phyloP scores from a whole-genome alignment of 352 stramenopile genomes.

The Pythium phragmiticola region DNA sequence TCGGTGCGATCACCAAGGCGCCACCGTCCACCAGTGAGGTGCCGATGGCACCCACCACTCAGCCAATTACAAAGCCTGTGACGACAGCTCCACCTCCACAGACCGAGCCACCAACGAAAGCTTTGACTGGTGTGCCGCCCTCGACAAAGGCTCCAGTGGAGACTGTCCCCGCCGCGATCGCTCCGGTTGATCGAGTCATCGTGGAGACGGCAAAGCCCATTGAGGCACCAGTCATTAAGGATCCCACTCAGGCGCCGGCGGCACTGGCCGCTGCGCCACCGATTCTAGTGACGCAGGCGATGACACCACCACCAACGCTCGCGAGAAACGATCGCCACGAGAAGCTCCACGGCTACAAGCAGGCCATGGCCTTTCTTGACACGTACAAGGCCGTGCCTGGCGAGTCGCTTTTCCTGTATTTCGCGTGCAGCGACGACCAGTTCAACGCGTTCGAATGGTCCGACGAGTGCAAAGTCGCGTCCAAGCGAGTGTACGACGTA shows the following conservation, averaged over 20 bases:
- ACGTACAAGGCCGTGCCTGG: slow-evolving; percentile 31
- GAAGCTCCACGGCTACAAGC: slow-evolving; percentile 45
- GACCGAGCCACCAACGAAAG: not conserved
- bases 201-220: not conserved
- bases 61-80: not conserved
- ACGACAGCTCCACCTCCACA: not conserved
- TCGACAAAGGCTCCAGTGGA: not conserved
- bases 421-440: slow-evolving; percentile 57
- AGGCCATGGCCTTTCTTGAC: slow-evolving; percentile 46
- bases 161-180: not conserved
- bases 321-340: slow-evolving; percentile 37
- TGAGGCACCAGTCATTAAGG: not conserved
- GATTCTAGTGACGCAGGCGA: not conserved
- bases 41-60: not conserved
- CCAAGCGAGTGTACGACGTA: slow-evolving; percentile 47
- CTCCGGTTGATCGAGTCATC: not conserved
- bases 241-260: slow-evolving; percentile 5
- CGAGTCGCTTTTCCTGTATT: slow-evolving; percentile 66
- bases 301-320: not conserved
- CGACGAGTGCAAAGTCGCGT: slow-evolving; percentile 39
- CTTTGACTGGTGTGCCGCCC: not conserved
- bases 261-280: not conserved
- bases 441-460: slow-evolving; percentile 50
- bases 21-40: not conserved
- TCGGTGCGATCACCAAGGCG: slow-evolving; percentile 17